phyloP scores from a whole-genome alignment of 352 stramenopile genomes.

The Nothophytophthora sp. region DNA sequence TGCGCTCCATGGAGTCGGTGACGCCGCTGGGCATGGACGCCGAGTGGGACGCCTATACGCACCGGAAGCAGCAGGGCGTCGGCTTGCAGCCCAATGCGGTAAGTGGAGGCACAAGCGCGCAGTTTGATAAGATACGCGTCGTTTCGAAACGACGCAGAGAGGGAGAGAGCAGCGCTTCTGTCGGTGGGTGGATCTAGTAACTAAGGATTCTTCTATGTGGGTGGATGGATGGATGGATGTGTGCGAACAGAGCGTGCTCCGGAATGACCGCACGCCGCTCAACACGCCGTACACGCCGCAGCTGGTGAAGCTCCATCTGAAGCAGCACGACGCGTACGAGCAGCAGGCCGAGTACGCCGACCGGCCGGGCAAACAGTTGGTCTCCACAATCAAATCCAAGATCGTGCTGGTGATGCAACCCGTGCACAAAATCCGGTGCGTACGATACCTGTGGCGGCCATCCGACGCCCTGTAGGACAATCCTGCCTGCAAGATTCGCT shows the following conservation, averaged over 20 bases:
- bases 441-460: constrained; percentile 1
- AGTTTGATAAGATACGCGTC: not conserved
- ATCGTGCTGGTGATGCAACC: constrained; percentile 36
- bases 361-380: constrained; percentile 25
- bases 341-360: constrained; percentile 32
- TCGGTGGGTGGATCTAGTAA: not conserved
- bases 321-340: constrained; percentile 59
- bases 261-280: constrained; percentile 75
- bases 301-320: constrained; percentile 78
- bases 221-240: not conserved
- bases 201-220: too few species aligned
- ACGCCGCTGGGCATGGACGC: constrained; percentile 34
- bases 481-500: constrained; percentile 6
- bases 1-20: constrained; percentile 27
- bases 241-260: constrained; percentile 46
- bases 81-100: constrained; percentile 50
- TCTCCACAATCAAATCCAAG: constrained; percentile 52
- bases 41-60: constrained; percentile 61
- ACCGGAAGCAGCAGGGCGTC: constrained; percentile 48
- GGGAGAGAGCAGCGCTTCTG: not conserved
- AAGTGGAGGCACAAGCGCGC: not conserved
- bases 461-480: constrained; percentile 6
- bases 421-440: constrained; percentile 51
- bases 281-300: constrained; percentile 87
- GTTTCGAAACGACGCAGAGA: constrained; percentile 1